Base-by-base conservation (phyloP, 108 stramenopile genomes). In the Discostella stelligeroides region DNA sequence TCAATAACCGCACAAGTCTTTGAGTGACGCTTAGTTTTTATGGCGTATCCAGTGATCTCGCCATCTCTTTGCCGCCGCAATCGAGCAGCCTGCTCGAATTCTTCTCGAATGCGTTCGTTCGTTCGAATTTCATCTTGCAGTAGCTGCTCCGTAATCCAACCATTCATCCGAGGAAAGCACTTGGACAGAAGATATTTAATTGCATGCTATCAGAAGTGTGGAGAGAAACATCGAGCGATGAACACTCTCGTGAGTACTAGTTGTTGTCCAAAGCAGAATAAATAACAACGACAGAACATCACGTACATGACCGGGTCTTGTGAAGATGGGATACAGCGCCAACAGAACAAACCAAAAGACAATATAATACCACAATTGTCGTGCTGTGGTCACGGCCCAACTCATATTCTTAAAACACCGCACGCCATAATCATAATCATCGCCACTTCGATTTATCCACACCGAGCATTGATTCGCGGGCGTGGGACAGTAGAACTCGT, bases 311-410 rank as follows among this genome's bases (percentile, higher is more conserved):
- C 70, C 70, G 15, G 70, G 42, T 23, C 0, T 39, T 10, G 70
- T 45, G 28, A 48, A 63, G 29, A 53, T 41, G 27, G 62, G 23
- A 28, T 20, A 61, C 10, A 63, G 2, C 2, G 50, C 21, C 23
- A 63, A 55, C 3, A 72, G 29, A 7, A 34, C 51, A 28, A 63
- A 40, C 40, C 30, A 55, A 51, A 61, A 72, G 15, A 40, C n/a
- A 4, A 72, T 18, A 63, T 72, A 72, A 55, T 53, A 72, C 70
- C 70, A 72, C 29, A 54, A 29, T 21, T 43, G 55, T 60, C 70
- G 37, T n/a, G 57, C 29, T 13, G 39, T 62, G 1, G 40, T 7
- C 14, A 72, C 40, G 41, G 34, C 62, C 70, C 70, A 72, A 56
- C 53, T 45, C 13, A 42, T 49, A 18, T 49, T n/a, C 15, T 54